Evolutionary conservation across 768 basidiomycete genomes (phyloP).

Genomic region (Trametes cubensis): DNA sequence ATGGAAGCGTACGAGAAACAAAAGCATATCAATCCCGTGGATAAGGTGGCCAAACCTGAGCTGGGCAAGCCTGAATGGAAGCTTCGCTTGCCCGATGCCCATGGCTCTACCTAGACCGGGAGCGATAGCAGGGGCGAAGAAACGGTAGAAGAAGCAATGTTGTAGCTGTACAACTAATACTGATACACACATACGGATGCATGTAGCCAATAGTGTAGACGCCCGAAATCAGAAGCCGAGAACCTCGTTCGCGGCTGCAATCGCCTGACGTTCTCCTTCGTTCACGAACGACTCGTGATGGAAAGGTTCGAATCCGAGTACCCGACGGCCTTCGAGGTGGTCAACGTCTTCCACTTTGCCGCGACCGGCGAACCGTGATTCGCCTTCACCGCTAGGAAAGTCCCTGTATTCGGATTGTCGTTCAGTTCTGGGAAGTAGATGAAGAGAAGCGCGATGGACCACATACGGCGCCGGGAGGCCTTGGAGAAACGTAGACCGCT

Average conservation of each 20-base stretch:
- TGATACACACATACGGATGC: neutral
- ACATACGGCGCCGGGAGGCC: slow-evolving; percentile 58
- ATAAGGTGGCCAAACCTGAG: slow-evolving; percentile 35
- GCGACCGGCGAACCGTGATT: slow-evolving; percentile 41
- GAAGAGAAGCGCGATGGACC: slow-evolving; percentile 35
- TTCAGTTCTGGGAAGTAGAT: neutral
- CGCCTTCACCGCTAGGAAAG: slow-evolving; percentile 55
- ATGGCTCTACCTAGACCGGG: neutral
- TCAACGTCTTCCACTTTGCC: slow-evolving; percentile 43
- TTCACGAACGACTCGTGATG: slow-evolving; percentile 10
- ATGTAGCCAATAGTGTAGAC: slow-evolving; percentile 14
- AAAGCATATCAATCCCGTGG: slow-evolving; percentile 29
- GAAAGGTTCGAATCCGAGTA: slow-evolving; percentile 49
- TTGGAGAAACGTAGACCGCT: slow-evolving; percentile 60
- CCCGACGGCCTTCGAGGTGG: slow-evolving; percentile 39
- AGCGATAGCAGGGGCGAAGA: neutral
- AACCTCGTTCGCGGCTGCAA: slow-evolving; percentile 35
- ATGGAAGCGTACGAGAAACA: slow-evolving; percentile 35
- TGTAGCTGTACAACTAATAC: slow-evolving; percentile 4
- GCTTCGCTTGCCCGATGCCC: slow-evolving; percentile 20
- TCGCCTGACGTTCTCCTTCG: slow-evolving; percentile 22
- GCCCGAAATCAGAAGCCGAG: slow-evolving; percentile 12
- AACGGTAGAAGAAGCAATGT: slow-evolving; percentile 1
- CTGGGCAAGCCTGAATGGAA: slow-evolving; percentile 31
- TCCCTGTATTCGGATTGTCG: slow-evolving; percentile 40